Conservation (phyloP, 225 moss, liverwort and hornwort species). For the Physcomitrium patens region DNA sequence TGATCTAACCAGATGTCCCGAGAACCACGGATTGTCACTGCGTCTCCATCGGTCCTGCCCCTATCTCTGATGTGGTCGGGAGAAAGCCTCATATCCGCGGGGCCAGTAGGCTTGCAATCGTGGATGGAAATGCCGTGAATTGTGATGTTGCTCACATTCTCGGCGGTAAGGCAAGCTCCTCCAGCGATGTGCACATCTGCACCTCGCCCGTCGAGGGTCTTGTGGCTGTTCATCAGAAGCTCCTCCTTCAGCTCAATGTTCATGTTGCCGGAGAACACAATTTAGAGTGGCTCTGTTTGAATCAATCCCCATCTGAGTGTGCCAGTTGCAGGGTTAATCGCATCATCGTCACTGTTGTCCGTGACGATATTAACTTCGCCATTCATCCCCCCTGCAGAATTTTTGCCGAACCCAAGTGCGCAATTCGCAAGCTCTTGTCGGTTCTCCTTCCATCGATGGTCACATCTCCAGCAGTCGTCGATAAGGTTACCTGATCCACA, state of each 20-base stretch:
- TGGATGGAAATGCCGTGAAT: constrained; percentile 55
- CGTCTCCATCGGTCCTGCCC: constrained; percentile 51
- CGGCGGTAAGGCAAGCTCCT: constrained; percentile 49
- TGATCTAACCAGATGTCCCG: constrained; percentile 62
- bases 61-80: constrained; percentile 47
- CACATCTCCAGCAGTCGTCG: constrained; percentile 64
- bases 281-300: constrained; percentile 55
- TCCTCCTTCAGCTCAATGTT: constrained; percentile 63
- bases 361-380: constrained; percentile 52
- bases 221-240: constrained; percentile 63
- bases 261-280: constrained; percentile 57
- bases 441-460: constrained; percentile 33
- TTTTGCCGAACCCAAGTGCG: constrained; percentile 47
- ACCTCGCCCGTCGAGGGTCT: constrained; percentile 58
- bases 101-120: constrained; percentile 50
- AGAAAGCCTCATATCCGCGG: constrained; percentile 39
- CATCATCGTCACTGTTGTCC: constrained; percentile 51
- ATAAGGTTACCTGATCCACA: constrained; percentile 60
- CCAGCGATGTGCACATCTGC: constrained; percentile 62
- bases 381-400: constrained; percentile 50
- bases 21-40: constrained; percentile 49
- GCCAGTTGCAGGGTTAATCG: constrained; percentile 42
- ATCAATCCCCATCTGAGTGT: constrained; percentile 55
- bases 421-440: constrained; percentile 51
- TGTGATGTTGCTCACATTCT: constrained; percentile 57